Base-by-base conservation (phyloP, 2,329 filamentous ascomycete species). In the Botrytis paeoniae region DNA sequence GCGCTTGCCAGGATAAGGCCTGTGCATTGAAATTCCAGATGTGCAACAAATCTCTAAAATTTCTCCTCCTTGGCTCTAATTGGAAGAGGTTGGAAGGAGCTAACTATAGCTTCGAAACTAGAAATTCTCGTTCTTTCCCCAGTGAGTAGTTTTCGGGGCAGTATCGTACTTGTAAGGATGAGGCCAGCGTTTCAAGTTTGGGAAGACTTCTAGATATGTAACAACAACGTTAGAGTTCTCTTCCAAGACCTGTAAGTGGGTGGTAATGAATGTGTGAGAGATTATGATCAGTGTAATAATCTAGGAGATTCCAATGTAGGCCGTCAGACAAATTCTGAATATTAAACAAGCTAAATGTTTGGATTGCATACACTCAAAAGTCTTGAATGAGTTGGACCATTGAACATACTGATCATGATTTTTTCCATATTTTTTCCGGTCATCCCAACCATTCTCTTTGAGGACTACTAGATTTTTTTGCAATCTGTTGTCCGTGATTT, bases 281-380 rank as follows among this genome's bases (percentile, higher is more conserved):
- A 51, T 6, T 0, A n/a, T 51, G 10, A 51, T 7, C 12, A 51
- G 48, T 51, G 25, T 12, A 51, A 51, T 51, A n/a, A 1, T 6
- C 10, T 4, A 14, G 4, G 25, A 51, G 7, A 3, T 7, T 51
- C 25, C 10, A 1, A 51, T n/a, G 1, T 14, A 51, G 25, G n/a
- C 5, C 2, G 1, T 3, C 25, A n/a, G 2, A 14, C 4, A 51
- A n/a, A 14, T 14, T n/a, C 6, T 14, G 48, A 51, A n/a, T 1
- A n/a, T 7, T n/a, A 14, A n/a, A 51, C 4, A 51, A 1, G 12
- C 0, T 14, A 1, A n/a, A 14, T 14, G 6, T 51, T 14, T n/a
- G 48, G 10, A 51, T 10, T 51, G 48, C 9, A 1, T 9, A 14
- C 4, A 12, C 22, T 51, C 48, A n/a, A 14, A n/a, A 14, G 10